A percentile compares a stretch with the other conserved stretches of the same genome.
Conservation (phyloP, 371 early-diverging fungal genomes). For the Lichtheimia hyalospora region DNA sequence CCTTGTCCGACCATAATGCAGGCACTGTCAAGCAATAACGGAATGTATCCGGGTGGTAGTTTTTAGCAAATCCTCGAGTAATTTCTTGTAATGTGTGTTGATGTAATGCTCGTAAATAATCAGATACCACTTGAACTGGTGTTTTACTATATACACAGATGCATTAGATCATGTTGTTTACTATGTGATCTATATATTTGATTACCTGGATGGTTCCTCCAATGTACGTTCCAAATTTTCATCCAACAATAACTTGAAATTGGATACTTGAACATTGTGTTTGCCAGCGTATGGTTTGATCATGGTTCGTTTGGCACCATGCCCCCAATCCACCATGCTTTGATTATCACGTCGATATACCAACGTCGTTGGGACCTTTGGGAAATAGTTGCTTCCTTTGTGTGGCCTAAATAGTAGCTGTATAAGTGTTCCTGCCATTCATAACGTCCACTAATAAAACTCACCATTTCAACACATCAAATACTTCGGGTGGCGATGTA, state of each 20-base stretch:
- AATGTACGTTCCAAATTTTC: constrained; percentile 23
- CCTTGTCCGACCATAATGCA: constrained; percentile 52
- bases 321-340: constrained; percentile 50
- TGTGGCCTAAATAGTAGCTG: constrained; percentile 42
- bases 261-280: constrained; percentile 48
- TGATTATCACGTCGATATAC: constrained; percentile 34
- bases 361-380: constrained; percentile 51
- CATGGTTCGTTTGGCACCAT: constrained; percentile 50
- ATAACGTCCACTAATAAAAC: neutral
- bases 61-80: constrained; percentile 42
- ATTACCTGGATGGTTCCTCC: neutral
- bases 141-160: constrained; percentile 15
- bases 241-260: constrained; percentile 57
- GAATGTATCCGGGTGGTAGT: constrained; percentile 37
- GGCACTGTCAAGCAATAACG: constrained; percentile 52
- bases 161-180: neutral
- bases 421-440: neutral
- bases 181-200: neutral
- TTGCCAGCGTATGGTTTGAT: constrained; percentile 50
- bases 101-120: constrained; percentile 39
- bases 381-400: constrained; percentile 50
- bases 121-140: constrained; percentile 33
- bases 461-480: constrained; percentile 59
- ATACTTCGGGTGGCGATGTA: constrained; percentile 45
- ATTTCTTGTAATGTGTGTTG: constrained; percentile 40